These are phyloP conservation scores for Phanerodontia chrysosporium DNA, from an alignment of 768 basidiomycete genomes.

Conservation along the genomic window DNA sequence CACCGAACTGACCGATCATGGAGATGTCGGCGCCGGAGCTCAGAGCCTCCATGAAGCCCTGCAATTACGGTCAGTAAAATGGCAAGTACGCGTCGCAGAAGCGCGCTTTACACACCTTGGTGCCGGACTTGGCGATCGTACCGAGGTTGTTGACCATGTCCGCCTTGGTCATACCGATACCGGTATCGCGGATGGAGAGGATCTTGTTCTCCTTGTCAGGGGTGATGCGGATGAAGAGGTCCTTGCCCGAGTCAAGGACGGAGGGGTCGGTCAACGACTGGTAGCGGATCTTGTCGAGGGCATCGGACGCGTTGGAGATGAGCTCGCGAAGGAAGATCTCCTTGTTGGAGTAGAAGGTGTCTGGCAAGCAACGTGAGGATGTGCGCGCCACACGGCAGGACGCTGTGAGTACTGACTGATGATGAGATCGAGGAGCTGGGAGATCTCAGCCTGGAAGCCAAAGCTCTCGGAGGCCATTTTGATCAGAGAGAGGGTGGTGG, in stretches of 20 bases:
- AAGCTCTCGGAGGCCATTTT: conserved; percentile 78
- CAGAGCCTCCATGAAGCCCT: conserved; percentile 99
- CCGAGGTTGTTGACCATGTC: conserved; percentile 99
- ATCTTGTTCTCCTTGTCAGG: conserved; percentile 96
- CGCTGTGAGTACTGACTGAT: conserved; percentile 68
- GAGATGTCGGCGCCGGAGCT: conserved; percentile 85
- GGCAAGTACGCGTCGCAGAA: not conserved
- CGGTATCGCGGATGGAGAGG: conserved; percentile 88
- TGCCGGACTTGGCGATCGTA: conserved; percentile 93
- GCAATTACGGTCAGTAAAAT: not conserved
- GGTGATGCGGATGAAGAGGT: conserved; percentile 89
- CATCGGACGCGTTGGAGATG: conserved; percentile 97
- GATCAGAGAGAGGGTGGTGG: conserved; percentile 18
- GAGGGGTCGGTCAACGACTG: conserved; percentile 91
- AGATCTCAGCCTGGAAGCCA: conserved; percentile 99
- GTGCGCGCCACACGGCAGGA: not conserved
- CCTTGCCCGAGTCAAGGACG: conserved; percentile 85
- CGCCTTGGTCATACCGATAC: conserved; percentile 99
- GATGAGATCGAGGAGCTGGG: conserved; percentile 96
- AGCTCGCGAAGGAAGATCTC: conserved; percentile 99
- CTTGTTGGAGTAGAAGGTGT: conserved; percentile 99
- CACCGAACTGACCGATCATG: conserved; percentile 99
- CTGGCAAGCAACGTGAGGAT: conserved; percentile 31
- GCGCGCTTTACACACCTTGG: conserved; percentile 41
- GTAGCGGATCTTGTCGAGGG: conserved; percentile 98